Base-by-base conservation (phyloP, 495 filamentous ascomycete genomes). In the Penicillium lagena region DNA sequence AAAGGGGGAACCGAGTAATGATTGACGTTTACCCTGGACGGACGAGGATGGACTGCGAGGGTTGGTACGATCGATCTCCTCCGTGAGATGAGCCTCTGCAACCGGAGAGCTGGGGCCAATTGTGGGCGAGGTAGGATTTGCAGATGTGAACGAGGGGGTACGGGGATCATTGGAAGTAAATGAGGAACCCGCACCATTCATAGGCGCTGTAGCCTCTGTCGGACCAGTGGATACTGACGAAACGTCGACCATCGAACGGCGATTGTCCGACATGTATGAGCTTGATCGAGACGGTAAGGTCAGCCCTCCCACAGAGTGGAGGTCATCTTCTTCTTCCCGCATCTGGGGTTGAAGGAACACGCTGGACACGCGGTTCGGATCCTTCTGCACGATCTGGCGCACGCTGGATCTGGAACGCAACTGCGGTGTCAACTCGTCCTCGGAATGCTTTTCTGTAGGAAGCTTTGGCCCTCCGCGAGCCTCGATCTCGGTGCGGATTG, bases 401-500 rank as follows among this genome's bases (percentile, higher is more conserved):
- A 64, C 44, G 37, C 62, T 68, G 0, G 59, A 51, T 39, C 63
- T 60, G 31, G 51, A 39, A n/a, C 63, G 73, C 45, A 81, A 54
- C 31, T 75, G 76, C 29, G 50, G 53, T 31, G 52, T 55, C 15
- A 51, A 46, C 15, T 66, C 66, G 0, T 64, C 62, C 30, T 66
- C 63, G 0, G 54, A 58, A 10, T 61, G 57, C 11, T 56, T 62
- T 52, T 85, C 81, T 7, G 78, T 79, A 8, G 79, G 66, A 47
- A 71, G 77, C 55, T 82, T 83, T 53, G 76, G 83, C 6, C 85
- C 84, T 11, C 85, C 86, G 7, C 85, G 67, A 7, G 68, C 69
- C 58, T 87, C 82, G 32, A 90, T 87, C 53, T 82, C 79, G 29
- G 75, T 74, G 42, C 85, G 71, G 22, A 90, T 65, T 0, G 75